Evolutionary conservation across 371 early-diverging fungal species (phyloP).

Genomic region (Mucor ambiguus): DNA sequence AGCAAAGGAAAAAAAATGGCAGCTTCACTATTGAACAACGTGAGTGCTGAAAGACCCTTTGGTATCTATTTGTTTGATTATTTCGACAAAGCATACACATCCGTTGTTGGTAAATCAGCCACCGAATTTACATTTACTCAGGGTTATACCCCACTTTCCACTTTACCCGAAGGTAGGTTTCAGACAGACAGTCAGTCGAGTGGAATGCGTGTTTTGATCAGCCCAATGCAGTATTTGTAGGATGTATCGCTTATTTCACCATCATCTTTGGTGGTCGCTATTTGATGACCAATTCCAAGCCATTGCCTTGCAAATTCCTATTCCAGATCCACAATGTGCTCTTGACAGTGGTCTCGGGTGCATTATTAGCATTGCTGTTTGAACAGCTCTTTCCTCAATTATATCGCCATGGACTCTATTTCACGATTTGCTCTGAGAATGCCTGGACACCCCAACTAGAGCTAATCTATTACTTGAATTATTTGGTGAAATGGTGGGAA

Average conservation of each 20-base stretch:
- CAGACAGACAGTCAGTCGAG: not conserved
- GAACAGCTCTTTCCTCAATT: slow-evolving; percentile 72
- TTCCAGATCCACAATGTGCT: slow-evolving; percentile 76
- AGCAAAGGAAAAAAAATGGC: not conserved
- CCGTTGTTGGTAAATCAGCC: slow-evolving; percentile 45
- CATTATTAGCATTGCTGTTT: slow-evolving; percentile 61
- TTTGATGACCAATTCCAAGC: slow-evolving; percentile 58
- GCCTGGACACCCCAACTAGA: slow-evolving; percentile 63
- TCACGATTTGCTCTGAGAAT: slow-evolving; percentile 56
- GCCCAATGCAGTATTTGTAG: slow-evolving; percentile 39
- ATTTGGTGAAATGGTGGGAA: slow-evolving; percentile 75
- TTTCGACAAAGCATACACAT: slow-evolving; percentile 43
- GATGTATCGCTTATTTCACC: slow-evolving; percentile 58
- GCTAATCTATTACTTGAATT: slow-evolving; percentile 70
- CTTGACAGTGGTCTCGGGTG: slow-evolving; percentile 64
- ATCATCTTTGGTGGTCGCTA: slow-evolving; percentile 70
- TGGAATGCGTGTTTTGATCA: not conserved
- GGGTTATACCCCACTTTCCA: slow-evolving; percentile 68
- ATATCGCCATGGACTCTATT: slow-evolving; percentile 65
- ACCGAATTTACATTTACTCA: slow-evolving; percentile 56
- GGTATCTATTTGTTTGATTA: slow-evolving; percentile 50
- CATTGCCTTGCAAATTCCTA: slow-evolving; percentile 61
- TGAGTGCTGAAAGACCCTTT: slow-evolving; percentile 52
- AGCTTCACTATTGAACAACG: not conserved
- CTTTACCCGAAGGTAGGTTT: slow-evolving; percentile 37